Base-by-base conservation (phyloP, 805 yeast species). In the Wickerhamiella musiphila region DNA sequence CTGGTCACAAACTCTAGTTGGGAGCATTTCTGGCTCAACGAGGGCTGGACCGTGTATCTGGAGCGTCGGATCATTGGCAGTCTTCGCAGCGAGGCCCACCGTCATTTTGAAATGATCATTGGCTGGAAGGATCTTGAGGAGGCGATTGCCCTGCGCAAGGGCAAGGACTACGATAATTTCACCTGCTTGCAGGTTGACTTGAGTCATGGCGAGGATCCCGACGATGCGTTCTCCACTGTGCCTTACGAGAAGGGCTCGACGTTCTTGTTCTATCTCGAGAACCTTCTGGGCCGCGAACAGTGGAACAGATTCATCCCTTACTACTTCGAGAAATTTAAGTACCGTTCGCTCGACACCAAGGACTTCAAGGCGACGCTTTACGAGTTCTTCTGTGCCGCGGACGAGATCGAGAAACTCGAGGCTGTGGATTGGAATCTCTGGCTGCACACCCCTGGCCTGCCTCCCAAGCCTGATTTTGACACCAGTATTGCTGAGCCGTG, bases 1-100 rank as follows among this genome's bases (percentile, higher is more conserved):
- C 64, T 82, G 42, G 93, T 83, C 26, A 83, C 94, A 18, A 83
- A 81, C 53, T 70, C 76, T 46, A 76, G 90, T 0, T 83, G 93
- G 90, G 84, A 79, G 49, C 93, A 82, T 57, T 82, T 83, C 53
- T 83, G 93, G 90, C 66, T 83, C 43, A 83, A 83, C 52, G 94
- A 83, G 58, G 94, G 94, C 23, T 83, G 94, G 94, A 82, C 94
- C 5, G 94, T 83, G 24, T 83, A 83, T 52, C 55, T 83, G 23
- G 94, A 83, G 55, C 68, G 94, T 51, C 62, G 93, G 46, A 82
- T 83, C 37, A 59, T 71, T 18, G 93, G 78, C 12, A 66, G 63
- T 11, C 52, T 81, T n/a, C 81, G 79, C 47, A 93, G 90, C 16
- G 86, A 78, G 45, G 54, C 70, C 20, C 62, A 68, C 26, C 68